Evolutionary conservation across 495 filamentous ascomycete species (phyloP), one percentile per base, ranked within the genome.

Genomic region (Hypoxylon lenormandii): DNA sequence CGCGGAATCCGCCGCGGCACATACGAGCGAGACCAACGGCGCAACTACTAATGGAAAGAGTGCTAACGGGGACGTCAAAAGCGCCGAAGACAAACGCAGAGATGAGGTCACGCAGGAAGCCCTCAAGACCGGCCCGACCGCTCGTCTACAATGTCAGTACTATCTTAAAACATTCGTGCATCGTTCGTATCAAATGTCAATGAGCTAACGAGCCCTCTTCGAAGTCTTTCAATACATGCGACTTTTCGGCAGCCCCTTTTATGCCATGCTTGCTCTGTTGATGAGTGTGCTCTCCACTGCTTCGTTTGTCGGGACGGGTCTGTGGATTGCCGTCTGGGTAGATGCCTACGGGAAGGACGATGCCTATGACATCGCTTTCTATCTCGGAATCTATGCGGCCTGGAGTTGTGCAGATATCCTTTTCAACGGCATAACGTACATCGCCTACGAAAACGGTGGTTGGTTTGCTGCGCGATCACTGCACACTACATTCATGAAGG

Each of bases 251-350:
- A 74, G 73, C 22, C 66, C 73, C 2, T 38, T 75, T 6, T 77
- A 79, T 23, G 74, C 72, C 10, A 21, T 74, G 16, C 58, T 78
- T 30, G 64, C 76, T 40, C 63, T 80, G 6, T 4, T 62, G 13
- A 73, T 71, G 65, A 76, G 66, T 21, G 23, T 76, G n/a, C 53
- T 79, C 7, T 62, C 64, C 38, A 75, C 73, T 11, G 68, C 62
- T 10, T 61, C 73, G 5, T 72, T 75, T 36, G 65, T 81, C 18
- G 72, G 64, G 15, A 75, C 72, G 0, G 71, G 75, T 23, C 66
- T 80, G 38, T 83, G 81, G 76, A 77, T 84, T 37, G 74, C 80
- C 11, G 63, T 85, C n/a, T 81, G 91, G 50, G 85, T 84, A 8
- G 85, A 89, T 16, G 77, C 79, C 5, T 80, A 80, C 33, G 74